Base-by-base conservation (phyloP, 2,329 filamentous ascomycete species). In the Aspergillus sp. region DNA sequence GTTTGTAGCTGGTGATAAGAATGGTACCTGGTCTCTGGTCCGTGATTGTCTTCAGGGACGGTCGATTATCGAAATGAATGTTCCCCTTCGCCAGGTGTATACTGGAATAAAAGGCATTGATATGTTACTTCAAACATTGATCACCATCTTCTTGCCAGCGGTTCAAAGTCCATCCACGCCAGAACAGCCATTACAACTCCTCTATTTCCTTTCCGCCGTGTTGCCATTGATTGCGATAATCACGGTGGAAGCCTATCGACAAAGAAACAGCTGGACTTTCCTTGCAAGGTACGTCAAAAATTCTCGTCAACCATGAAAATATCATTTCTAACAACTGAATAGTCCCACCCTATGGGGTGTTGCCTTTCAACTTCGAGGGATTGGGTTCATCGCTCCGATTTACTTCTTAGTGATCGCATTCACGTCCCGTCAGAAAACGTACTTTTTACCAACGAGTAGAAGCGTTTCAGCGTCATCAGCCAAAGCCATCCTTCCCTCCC, bases 391-490 rank as follows among this genome's bases (percentile, higher is more conserved):
- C 30, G 49, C 54, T 6, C 58, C 60, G 7, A 27, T 59, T 4
- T 61, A 56, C 42, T 60, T 52, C 33, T 44, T 55, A 10, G 35
- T 42, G 12, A 57, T 50, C 38, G 39, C 54, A 5, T 54, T 42
- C 32, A 37, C 43, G 13, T 55, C 48, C 7, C 36, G 40, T 3
- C 39, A 36, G 6, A 29, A 38, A 1, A 8, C 33, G 9, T 57
- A 56, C 39, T 53, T 51, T 30, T 35, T 43, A 2, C 37, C 50
- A 4, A 30, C 41, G 11, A 37, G 41, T 28, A 45, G 51, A n/a
- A 40, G 40, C 4, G 34, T 58, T 7, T 39, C 52, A 7, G 36
- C 50, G 1, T 39, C 45, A 7, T 50, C 50, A 12, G 58, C 56
- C 7, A 49, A 49, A 38, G 51, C 53, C 3, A 43, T 62, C 7